These are phyloP conservation scores for Hypoxylon sp. DNA, from an alignment of 2,329 filamentous ascomycete species.

Conservation along the genomic window DNA sequence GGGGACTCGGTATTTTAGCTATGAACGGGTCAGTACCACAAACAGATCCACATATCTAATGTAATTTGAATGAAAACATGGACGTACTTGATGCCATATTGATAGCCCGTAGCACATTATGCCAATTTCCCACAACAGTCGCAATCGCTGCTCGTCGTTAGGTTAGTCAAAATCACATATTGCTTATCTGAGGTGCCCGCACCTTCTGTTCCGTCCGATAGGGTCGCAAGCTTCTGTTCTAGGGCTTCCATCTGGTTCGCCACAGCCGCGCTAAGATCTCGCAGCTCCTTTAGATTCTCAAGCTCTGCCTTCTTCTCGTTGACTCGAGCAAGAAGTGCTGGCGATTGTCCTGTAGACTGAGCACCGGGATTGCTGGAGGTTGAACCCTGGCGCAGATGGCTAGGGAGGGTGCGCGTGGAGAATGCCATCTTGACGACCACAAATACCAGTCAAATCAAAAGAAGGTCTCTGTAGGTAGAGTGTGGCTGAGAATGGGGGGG, in stretches of 20 bases:
- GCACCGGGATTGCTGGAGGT: constrained; percentile 60
- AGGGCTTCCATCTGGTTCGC: constrained; percentile 87
- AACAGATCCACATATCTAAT: not conserved
- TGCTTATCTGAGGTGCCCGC: constrained; percentile 37
- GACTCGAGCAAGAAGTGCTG: constrained; percentile 80
- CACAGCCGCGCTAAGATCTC: constrained; percentile 83
- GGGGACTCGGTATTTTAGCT: constrained; percentile 80
- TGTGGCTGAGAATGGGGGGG: constrained; percentile 4
- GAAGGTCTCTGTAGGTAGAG: not conserved
- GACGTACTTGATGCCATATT: constrained; percentile 85
- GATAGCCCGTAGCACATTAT: constrained; percentile 86
- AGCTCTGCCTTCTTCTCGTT: constrained; percentile 89
- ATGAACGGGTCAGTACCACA: constrained; percentile 35
- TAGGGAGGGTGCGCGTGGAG: constrained; percentile 70
- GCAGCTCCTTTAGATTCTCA: constrained; percentile 81
- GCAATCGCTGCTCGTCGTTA: constrained; percentile 75
- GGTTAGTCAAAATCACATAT: constrained; percentile 30
- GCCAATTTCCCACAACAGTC: constrained; percentile 88
- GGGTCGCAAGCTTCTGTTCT: constrained; percentile 81
- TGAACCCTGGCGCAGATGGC: constrained; percentile 77
- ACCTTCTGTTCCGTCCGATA: constrained; percentile 88
- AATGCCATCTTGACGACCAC: constrained; percentile 65
- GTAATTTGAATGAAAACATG: constrained; percentile 7
- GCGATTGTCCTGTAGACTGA: constrained; percentile 72
- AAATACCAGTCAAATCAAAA: not conserved